These are phyloP conservation scores for Trichoderma sp. DNA, from an alignment of 2,329 filamentous ascomycete species.

Conservation along the genomic window DNA sequence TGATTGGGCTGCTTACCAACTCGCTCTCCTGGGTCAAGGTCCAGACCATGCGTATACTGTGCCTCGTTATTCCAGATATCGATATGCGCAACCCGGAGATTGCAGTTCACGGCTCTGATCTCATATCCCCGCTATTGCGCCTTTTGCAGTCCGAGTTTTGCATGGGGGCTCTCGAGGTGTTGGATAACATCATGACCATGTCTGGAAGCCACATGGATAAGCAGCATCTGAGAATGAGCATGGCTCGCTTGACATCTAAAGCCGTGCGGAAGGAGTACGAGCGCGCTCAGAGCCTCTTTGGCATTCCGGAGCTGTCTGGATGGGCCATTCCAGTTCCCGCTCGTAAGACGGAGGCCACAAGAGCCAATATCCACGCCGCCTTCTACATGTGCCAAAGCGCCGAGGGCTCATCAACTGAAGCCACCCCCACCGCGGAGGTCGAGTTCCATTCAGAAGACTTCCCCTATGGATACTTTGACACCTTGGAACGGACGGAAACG, in stretches of 20 bases:
- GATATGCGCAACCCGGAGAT: slow-evolving; percentile 93
- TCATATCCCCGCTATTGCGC: slow-evolving; percentile 87
- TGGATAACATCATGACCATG: slow-evolving; percentile 95
- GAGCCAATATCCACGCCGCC: slow-evolving; percentile 89
- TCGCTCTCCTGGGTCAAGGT: slow-evolving; percentile 84
- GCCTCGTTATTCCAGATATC: slow-evolving; percentile 79
- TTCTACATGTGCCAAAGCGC: slow-evolving; percentile 87
- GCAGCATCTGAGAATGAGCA: slow-evolving; percentile 95
- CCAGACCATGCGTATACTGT: slow-evolving; percentile 87
- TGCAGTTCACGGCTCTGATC: slow-evolving; percentile 83
- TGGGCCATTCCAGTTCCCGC: slow-evolving; percentile 96
- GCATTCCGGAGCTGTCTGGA: slow-evolving; percentile 90
- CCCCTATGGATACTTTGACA: slow-evolving; percentile 73
- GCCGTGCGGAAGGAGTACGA: slow-evolving; percentile 92
- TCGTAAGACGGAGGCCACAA: slow-evolving; percentile 79
- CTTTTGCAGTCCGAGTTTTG: slow-evolving; percentile 91
- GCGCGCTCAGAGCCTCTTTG: slow-evolving; percentile 88
- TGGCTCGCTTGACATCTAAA: slow-evolving; percentile 84
- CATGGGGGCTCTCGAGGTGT: slow-evolving; percentile 83
- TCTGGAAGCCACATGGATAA: slow-evolving; percentile 89
- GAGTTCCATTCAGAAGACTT: slow-evolving; percentile 92
- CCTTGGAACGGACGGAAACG: slow-evolving; percentile 73
- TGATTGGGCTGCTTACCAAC: slow-evolving; percentile 90
- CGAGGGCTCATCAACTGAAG: slow-evolving; percentile 55
- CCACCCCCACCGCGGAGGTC: slow-evolving; percentile 74